Conservation (phyloP, 129 eudicot genomes). For the Chrysanthemum lavandulifolium region DNA sequence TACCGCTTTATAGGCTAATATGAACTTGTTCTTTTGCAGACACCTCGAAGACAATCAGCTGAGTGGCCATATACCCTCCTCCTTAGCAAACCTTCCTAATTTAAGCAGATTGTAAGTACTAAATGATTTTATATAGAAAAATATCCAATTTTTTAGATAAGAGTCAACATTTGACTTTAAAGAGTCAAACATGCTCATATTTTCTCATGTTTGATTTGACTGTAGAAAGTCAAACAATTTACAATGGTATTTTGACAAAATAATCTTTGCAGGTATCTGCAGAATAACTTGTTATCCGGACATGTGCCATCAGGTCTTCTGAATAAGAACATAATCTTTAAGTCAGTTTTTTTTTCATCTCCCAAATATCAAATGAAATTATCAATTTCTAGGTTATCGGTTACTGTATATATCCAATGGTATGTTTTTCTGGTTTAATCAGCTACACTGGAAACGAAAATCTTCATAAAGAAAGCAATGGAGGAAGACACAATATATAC, state of each 20-base stretch:
- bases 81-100: conserved; percentile 62
- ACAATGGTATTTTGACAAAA: conserved; percentile 8
- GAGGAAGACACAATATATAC: conserved; percentile 42
- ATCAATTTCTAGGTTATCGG: neutral
- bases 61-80: conserved; percentile 68
- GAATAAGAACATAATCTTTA: conserved; percentile 51
- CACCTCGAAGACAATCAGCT: conserved; percentile 89
- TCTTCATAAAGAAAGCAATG: conserved; percentile 54
- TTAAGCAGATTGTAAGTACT: conserved; percentile 81
- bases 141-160: neutral
- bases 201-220: neutral
- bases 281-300: conserved; percentile 80
- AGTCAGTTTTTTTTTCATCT: conserved; percentile 50
- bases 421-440: conserved; percentile 15
- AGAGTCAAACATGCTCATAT: neutral
- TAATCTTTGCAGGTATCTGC: conserved; percentile 63
- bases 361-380: neutral
- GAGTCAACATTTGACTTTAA: neutral
- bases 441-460: conserved; percentile 75
- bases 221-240: neutral
- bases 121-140: neutral
- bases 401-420: neutral
- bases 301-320: conserved; percentile 65
- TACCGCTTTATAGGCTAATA: conserved; percentile 13
- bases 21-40: conserved; percentile 30